Percentiles rank a stretch among this genome's conserved stretches.
These are phyloP conservation scores for Cyclotella sp. DNA, from an alignment of 108 stramenopile genomes.

Conservation along the genomic window DNA sequence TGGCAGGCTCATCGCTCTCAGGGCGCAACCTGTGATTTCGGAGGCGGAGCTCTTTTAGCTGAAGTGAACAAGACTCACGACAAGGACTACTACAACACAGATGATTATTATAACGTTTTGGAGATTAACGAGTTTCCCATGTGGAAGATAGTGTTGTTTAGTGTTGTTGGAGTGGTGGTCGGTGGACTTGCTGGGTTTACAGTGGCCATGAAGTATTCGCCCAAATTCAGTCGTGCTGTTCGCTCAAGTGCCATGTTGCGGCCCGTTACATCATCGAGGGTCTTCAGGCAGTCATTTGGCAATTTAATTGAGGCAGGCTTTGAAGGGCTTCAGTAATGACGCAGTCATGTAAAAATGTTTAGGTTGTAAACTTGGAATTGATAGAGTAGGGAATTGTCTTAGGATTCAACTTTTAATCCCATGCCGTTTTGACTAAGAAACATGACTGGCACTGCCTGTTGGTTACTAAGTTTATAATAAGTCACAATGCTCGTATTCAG, in stretches of 20 bases:
- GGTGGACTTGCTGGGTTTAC: conserved; percentile 65
- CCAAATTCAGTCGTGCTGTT: conserved; percentile 33
- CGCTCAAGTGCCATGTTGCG: conserved; percentile 26
- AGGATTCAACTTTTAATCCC: no score
- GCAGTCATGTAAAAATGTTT: no score
- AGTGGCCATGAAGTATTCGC: conserved; percentile 62
- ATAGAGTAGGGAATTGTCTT: no score
- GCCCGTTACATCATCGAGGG: conserved; percentile 20
- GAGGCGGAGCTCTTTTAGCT: conserved; percentile 73
- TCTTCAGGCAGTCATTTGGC: conserved; percentile 35
- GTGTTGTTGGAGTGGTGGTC: conserved; percentile 48
- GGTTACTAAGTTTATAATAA: no score
- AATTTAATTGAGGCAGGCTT: conserved; percentile 27
- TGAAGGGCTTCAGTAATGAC: background rate
- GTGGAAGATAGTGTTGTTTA: conserved; percentile 45
- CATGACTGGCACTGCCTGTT: no score
- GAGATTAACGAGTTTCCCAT: conserved; percentile 29
- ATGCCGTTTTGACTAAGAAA: no score
- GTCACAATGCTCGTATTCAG: no score
- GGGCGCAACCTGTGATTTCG: conserved; percentile 89
- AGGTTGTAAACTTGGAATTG: no score
- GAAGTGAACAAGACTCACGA: conserved; percentile 56
- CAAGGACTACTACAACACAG: conserved; percentile 57
- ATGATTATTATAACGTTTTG: conserved; percentile 56
- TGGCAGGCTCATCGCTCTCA: conserved; percentile 57